Evolutionary conservation across 345 rosid species (phyloP).

Genomic region (Camelina sativa): DNA sequence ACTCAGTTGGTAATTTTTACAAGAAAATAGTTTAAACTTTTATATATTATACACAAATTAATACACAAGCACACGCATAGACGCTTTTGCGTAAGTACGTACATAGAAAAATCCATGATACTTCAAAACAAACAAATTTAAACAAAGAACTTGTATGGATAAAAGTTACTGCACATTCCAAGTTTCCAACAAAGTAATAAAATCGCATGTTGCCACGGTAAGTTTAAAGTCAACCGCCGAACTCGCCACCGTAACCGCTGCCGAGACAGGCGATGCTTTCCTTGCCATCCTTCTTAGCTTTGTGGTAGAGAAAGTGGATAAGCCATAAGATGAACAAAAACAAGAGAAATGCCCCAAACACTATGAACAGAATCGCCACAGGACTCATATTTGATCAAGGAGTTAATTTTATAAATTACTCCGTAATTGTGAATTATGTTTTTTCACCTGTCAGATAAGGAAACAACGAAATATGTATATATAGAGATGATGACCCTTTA

Average conservation of each 20-base stretch:
- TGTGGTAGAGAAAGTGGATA: conserved; percentile 42
- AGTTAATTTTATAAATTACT: neutral
- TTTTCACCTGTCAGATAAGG: neutral
- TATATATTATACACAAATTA: too few species aligned
- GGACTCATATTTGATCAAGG: conserved; percentile 19
- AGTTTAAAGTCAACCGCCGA: conserved; percentile 31
- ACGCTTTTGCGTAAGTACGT: neutral
- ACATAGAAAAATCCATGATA: neutral
- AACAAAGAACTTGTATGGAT: neutral
- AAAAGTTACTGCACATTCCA: neutral
- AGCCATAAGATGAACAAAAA: conserved; percentile 37
- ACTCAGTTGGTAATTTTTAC: too few species aligned
- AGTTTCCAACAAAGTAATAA: neutral
- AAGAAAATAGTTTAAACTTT: too few species aligned
- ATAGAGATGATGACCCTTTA: neutral
- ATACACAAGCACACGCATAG: neutral
- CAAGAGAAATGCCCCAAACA: conserved; percentile 32
- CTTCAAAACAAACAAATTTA: neutral
- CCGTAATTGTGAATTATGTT: neutral
- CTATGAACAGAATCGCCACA: conserved; percentile 29
- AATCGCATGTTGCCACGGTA: neutral
- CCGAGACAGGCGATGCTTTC: conserved; percentile 42
- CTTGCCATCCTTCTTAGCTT: conserved; percentile 44
- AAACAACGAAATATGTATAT: neutral
- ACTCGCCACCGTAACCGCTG: conserved; percentile 43